Base-by-base conservation (phyloP, 257 asterid species). In the Lycium ferocissimum region DNA sequence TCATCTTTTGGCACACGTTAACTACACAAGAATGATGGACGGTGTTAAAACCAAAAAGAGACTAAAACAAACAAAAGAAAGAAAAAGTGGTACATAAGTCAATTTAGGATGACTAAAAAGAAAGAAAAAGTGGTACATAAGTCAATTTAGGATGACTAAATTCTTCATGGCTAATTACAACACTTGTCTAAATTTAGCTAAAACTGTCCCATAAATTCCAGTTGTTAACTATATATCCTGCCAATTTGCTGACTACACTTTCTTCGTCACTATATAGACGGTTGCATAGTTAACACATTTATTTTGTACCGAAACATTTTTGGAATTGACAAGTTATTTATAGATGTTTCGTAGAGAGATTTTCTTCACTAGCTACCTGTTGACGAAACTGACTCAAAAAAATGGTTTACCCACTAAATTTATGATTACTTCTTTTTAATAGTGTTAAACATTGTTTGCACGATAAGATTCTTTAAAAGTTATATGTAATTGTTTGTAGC, bases 301-400 rank as follows among this genome's bases (percentile, higher is more conserved):
- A n/a, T 47, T 18, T 72, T 0, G 1, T 10, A 65, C 33, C 5
- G 0, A 12, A 0, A 0, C 45, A 11, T 0, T 33, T 65, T 65
- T 65, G 26, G 5, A 0, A 65, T 26, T 65, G 1, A 33, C 17
- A 3, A 4, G 40, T 13, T 17, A 33, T n/a, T 33, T 33, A 66
- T 66, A 2, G 5, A 69, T 69, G 9, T 17, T 58, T 17, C 9
- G n/a, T 6, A 6, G 6, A 54, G 58, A 17, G 18, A 4, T 54
- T 10, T 53, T 12, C 59, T 12, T 54, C 17, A 5, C 3, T 40
- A 5, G 3, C 33, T 26, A 26, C 45, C 45, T 3, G 5, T 40
- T 40, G 45, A 40, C 5, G 33, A 26, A 26, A 26, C 1, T 26
- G 33, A 40, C 45, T 40, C 45, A 26, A 40, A 40, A 40, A 40